phyloP scores from a whole-genome alignment of 2,329 filamentous ascomycete species.

The Epichloe uncinata region DNA sequence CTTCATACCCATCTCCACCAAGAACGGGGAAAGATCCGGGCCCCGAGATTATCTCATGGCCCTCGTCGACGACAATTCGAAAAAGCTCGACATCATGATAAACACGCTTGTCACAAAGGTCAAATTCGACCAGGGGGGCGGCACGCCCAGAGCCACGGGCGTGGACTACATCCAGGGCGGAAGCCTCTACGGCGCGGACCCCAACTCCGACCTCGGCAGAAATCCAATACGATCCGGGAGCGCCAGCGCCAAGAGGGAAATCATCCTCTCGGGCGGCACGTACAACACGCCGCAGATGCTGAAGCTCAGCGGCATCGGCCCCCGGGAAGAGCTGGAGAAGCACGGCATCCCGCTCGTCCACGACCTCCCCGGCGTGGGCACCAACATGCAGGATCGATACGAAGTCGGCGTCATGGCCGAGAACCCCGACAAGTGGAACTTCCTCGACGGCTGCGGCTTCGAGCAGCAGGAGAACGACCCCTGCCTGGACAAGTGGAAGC shows the following conservation, averaged over 20 bases:
- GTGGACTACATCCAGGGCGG: too few relatives aligned
- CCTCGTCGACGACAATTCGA: too few relatives aligned
- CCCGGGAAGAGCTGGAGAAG: conserved; percentile 21
- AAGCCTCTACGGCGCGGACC: too few relatives aligned
- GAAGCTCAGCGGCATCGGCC: conserved; percentile 32
- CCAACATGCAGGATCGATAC: conserved; percentile 28
- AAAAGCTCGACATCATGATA: too few relatives aligned
- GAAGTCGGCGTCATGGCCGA: conserved; percentile 12
- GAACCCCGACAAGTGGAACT: conserved; percentile 5
- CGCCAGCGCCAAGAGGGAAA: conserved; percentile 25
- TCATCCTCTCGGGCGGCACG: conserved; percentile 34
- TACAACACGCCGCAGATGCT: conserved; percentile 33
- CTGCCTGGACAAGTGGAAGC: conserved; percentile 21
- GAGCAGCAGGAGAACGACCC: conserved; percentile 14
- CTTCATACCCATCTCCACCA: too few relatives aligned
- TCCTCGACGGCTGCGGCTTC: conserved; percentile 15
- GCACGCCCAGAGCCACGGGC: too few relatives aligned
- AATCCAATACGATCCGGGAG: neutral
- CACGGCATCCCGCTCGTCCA: conserved; percentile 36
- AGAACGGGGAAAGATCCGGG: too few relatives aligned
- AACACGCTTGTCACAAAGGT: too few relatives aligned
- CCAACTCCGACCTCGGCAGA: conserved; percentile 17
- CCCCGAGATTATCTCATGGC: too few relatives aligned
- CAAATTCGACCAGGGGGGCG: too few relatives aligned
- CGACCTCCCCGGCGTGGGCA: conserved; percentile 49